Evolutionary conservation across 257 asterid species (phyloP), one percentile per base, ranked within the genome.

Genomic region (Paraleonurus japonicus): DNA sequence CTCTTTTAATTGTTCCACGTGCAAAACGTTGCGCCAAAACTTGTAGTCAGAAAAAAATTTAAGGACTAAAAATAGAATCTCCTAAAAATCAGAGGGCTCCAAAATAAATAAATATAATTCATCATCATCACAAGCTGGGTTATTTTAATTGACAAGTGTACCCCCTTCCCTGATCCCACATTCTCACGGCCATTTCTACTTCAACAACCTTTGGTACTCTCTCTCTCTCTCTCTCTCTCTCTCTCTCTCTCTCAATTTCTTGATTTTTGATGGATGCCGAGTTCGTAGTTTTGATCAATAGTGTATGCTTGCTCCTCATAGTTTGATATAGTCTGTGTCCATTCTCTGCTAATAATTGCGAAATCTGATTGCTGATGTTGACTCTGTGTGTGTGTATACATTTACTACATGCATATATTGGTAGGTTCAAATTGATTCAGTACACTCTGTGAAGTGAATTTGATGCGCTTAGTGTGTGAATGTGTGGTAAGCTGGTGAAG

Each of bases 211-310:
- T 27, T 61, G 76, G 82, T 78, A 28, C 24, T 0, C 70, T 43
- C 81, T 23, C 80, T 35, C n/a, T n/a, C n/a, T 24, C 63, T 28
- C 61, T 41, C 69, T 28, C 73, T 39, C 77, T 47, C 70, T 16
- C 65, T 9, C 54, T 0, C 74, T 12, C 45, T 5, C 71, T 0
- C 80, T 16, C 5, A 17, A 23, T 5, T 30, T 26, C 7, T 27
- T 13, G 24, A 10, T 33, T 2, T 15, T 13, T 43, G 51, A 8
- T 0, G 45, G 45, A 37, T 37, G 7, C 53, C 24, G 27, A 53
- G 2, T 17, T 53, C 15, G 28, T 53, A 37, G 1, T 60, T 64
- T 61, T 54, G 70, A 63, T 69, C 26, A 53, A 32, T 62, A 9
- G 32, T 63, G 30, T 65, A 19, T 9, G 24, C 23, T 33, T 13